Percentiles rank a stretch among this genome's conserved stretches.
Conservation (phyloP, 352 stramenopile genomes). For the Globisporangium viniferum region DNA sequence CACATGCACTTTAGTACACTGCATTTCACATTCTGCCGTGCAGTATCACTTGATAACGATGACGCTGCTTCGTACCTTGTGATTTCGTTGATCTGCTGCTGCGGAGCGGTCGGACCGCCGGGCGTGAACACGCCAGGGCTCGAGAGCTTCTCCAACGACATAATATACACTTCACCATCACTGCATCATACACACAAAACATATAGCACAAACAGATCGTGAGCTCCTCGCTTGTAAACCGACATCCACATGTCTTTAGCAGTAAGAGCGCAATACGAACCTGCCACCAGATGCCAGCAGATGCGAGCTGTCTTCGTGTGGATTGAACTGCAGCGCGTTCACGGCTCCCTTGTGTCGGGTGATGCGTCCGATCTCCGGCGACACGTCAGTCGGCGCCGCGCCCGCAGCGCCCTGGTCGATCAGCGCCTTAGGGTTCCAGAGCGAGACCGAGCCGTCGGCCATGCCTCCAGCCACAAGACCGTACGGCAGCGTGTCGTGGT, state of each 20-base stretch:
- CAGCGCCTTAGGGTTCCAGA: constrained; percentile 94
- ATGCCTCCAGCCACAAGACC: constrained; percentile 96
- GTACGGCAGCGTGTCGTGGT: constrained; percentile 74
- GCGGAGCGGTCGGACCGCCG: constrained; percentile 53
- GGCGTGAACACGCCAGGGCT: constrained; percentile 89
- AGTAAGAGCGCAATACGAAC: constrained; percentile 13
- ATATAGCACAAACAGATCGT: neutral
- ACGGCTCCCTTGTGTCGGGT: constrained; percentile 88
- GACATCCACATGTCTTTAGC: neutral
- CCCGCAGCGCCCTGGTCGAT: constrained; percentile 50
- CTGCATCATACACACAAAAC: constrained; percentile 24
- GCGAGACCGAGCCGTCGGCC: constrained; percentile 94
- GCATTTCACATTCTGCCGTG: neutral
- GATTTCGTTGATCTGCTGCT: constrained; percentile 83
- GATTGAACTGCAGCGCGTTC: constrained; percentile 96
- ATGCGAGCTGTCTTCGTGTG: constrained; percentile 89
- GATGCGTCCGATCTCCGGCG: constrained; percentile 74
- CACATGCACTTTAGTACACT: neutral
- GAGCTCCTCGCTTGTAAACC: neutral
- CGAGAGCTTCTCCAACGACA: constrained; percentile 90
- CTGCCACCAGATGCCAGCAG: constrained; percentile 91
- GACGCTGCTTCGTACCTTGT: constrained; percentile 34
- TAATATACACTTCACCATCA: constrained; percentile 95
- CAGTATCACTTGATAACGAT: too few species aligned
- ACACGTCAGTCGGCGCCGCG: constrained; percentile 27